phyloP scores from a whole-genome alignment of 768 basidiomycete species.

The Polyporus arcularius region DNA sequence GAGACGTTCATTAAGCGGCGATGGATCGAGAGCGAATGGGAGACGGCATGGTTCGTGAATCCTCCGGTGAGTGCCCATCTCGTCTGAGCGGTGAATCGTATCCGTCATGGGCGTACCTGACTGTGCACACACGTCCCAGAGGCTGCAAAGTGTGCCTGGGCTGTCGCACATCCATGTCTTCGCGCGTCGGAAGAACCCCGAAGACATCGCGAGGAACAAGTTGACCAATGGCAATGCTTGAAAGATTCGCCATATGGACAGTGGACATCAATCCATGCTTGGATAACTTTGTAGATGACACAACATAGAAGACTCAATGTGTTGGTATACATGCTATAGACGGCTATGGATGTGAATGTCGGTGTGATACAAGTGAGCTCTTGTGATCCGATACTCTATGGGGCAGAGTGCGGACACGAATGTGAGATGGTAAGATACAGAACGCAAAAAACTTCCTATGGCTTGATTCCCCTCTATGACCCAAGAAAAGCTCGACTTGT shows the following conservation, averaged over 20 bases:
- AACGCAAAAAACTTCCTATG: constrained; percentile 5
- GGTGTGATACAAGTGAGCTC: neutral
- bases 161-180: constrained; percentile 90
- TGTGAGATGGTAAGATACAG: constrained; percentile 16
- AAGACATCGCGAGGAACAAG: constrained; percentile 19
- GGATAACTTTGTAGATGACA: neutral
- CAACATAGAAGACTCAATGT: neutral
- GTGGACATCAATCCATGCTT: too few species aligned
- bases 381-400: constrained; percentile 1
- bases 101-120: constrained; percentile 2
- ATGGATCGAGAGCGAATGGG: constrained; percentile 79
- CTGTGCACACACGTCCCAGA: constrained; percentile 40
- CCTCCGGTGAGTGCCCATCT: constrained; percentile 60
- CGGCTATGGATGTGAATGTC: constrained; percentile 1
- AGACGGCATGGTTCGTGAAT: constrained; percentile 91
- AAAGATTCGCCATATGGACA: neutral
- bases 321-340: constrained; percentile 18
- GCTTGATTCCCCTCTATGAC: constrained; percentile 1
- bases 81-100: neutral
- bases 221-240: neutral
- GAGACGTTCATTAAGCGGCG: constrained; percentile 60
- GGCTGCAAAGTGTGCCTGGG: constrained; percentile 79
- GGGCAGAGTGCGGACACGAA: neutral
- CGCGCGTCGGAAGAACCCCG: constrained; percentile 52
- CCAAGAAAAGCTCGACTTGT: neutral